Base-by-base conservation (phyloP, 192 early-diverging fungal species). In the Geosiphon pyriformis region DNA sequence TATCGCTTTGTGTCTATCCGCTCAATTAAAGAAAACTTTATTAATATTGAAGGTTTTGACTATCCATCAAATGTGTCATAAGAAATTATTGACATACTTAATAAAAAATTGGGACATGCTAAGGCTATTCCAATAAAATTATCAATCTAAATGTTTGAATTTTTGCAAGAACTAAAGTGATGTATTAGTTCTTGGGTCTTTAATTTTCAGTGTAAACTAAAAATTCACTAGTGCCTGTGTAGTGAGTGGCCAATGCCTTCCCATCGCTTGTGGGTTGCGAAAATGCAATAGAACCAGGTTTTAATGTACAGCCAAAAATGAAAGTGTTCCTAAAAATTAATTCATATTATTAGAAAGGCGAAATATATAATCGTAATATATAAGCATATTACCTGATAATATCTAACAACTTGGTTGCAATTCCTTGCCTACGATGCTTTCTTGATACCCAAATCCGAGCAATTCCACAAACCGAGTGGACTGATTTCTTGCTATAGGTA, bases 11-110 rank as follows among this genome's bases (percentile, higher is more conserved):
- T 94, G 32, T 94, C 92, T 32, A 88, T 93, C 17, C 92, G 96
- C 66, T 87, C 93, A 6, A 91, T 96, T 83, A 98, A 98, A 85
- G 96, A 98, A 77, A 89, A 82, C 67, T 94, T 96, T 83, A 80
- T 94, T 30, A 88, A 90, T 4, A 81, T 96, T 60, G 80, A 85
- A 20, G 76, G 77, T n/a, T 92, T 87, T 63, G 33, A 67, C 30
- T 98, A 98, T 72, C 92, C 92, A n/a, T 94, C 92, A 59, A 98
- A 98, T 83, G 61, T 78, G 56, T 66, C 33, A 61, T 78, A 80
- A 76, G 54, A n/a, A 30, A 32, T 12, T 31, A 59, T 48, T 47
- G n/a, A 46, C 15, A 22, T 27, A 17, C 26, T 30, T 26, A 30
- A 12, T 27, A 11, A 10, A 22, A 54, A 27, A 27, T 56, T 56